phyloP scores from a whole-genome alignment of 1,139 yeast genomes.

The Geotrichum europaeum region DNA sequence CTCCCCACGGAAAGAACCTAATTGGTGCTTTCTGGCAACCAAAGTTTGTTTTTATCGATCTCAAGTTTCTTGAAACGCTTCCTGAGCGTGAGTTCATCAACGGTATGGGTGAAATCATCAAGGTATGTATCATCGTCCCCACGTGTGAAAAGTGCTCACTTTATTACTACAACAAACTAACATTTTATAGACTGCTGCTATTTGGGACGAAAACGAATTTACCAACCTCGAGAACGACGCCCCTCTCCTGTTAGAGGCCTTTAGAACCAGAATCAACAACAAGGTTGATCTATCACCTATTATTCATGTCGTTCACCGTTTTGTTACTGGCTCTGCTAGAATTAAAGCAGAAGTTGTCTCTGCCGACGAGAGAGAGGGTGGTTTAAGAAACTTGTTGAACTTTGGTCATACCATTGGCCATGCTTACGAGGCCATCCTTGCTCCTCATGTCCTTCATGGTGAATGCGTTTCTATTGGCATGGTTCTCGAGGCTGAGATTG shows the following conservation, averaged over 20 bases:
- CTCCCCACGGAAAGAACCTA: conserved; percentile 94
- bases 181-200: conserved; percentile 67
- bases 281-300: conserved; percentile 58
- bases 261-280: conserved; percentile 19
- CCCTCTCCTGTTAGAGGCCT: conserved; percentile 17
- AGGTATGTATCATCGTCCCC: conserved; percentile 32
- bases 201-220: conserved; percentile 91
- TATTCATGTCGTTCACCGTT: conserved; percentile 63
- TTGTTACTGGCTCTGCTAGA: conserved; percentile 78
- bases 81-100: conserved; percentile 93
- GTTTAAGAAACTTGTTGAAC: conserved; percentile 83
- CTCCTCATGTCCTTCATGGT: conserved; percentile 95
- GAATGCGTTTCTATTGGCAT: conserved; percentile 96
- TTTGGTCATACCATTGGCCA: conserved; percentile 98
- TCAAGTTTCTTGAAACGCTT: conserved; percentile 76
- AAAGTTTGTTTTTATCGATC: conserved; percentile 77
- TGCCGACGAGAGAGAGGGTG: conserved; percentile 92
- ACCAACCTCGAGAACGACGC: conserved; percentile 67
- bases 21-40: conserved; percentile 99
- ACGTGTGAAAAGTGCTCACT: background rate
- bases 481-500: conserved; percentile 88
- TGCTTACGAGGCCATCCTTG: conserved; percentile 92
- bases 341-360: conserved; percentile 95
- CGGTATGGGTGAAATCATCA: conserved; percentile 98
- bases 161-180: conserved; percentile 6